Evolutionary conservation across 805 yeast species (phyloP).

Genomic region (Vanderwaltozyma polyspora): DNA sequence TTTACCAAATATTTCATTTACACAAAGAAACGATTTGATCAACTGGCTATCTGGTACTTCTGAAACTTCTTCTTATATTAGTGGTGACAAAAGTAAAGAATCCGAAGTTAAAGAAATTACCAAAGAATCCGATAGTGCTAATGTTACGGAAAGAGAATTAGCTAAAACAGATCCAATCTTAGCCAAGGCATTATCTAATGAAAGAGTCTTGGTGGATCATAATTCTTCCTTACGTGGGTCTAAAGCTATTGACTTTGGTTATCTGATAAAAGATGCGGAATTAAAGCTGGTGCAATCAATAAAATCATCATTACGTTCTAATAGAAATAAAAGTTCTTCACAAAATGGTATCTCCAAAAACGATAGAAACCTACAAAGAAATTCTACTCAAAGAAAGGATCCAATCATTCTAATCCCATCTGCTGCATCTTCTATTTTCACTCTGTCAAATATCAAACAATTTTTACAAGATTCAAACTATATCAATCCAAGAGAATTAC

Average conservation of each 20-base stretch:
- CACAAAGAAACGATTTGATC: conserved; percentile 75
- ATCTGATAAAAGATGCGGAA: conserved; percentile 56
- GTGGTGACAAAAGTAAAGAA: conserved; percentile 2
- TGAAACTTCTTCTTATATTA: conserved; percentile 45
- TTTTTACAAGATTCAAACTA: conserved; percentile 66
- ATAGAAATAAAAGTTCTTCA: conserved; percentile 12
- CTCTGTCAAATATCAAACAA: conserved; percentile 52
- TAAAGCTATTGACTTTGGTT: conserved; percentile 56
- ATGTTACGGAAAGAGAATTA: not conserved
- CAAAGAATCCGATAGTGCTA: not conserved
- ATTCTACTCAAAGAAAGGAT: conserved; percentile 27
- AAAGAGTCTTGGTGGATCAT: conserved; percentile 44
- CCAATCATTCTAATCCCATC: conserved; percentile 74
- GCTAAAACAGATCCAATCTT: conserved; percentile 27
- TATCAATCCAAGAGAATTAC: conserved; percentile 37
- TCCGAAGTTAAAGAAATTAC: not conserved
- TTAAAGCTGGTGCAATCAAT: conserved; percentile 42
- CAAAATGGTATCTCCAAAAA: conserved; percentile 1
- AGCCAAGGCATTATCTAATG: conserved; percentile 25
- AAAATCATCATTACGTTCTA: conserved; percentile 28
- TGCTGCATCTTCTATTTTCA: conserved; percentile 61
- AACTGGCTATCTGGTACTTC: conserved; percentile 70
- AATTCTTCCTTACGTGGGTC: conserved; percentile 54
- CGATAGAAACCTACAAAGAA: not conserved
- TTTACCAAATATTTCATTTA: conserved; percentile 63